Percentiles rank a stretch among this genome's conserved stretches.
Evolutionary conservation across 2,329 filamentous ascomycete species (phyloP).

Genomic region (Microcyclosporella mali): DNA sequence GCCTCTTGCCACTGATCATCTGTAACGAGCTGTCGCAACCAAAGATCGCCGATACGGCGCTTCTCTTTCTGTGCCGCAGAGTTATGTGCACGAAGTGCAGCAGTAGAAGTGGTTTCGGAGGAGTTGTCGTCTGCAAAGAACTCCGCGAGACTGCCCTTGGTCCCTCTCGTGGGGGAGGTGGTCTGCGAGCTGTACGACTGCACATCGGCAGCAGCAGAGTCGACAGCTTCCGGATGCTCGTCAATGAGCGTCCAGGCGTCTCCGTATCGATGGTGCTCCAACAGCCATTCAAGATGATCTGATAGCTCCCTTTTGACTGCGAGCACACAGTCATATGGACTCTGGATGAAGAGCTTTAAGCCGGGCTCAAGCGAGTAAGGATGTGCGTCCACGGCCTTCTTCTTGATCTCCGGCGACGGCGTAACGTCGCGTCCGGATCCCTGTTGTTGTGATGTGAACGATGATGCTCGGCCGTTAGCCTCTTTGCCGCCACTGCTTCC

Average conservation of each 20-base stretch:
- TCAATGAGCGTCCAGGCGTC: constrained; percentile 86
- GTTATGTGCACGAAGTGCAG: constrained; percentile 36
- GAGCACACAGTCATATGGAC: constrained; percentile 92
- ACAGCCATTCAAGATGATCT: constrained; percentile 80
- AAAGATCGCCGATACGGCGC: constrained; percentile 81
- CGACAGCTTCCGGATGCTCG: constrained; percentile 69
- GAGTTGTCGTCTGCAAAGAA: constrained; percentile 56
- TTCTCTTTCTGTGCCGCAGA: constrained; percentile 74
- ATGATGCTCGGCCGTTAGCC: constrained; percentile 31
- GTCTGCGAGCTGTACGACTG: constrained; percentile 32
- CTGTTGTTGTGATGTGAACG: constrained; percentile 28
- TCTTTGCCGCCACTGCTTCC: constrained; percentile 34
- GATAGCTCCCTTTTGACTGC: constrained; percentile 78
- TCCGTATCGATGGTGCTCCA: constrained; percentile 74
- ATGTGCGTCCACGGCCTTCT: constrained; percentile 32
- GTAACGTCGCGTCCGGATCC: constrained; percentile 30
- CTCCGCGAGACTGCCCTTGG: constrained; percentile 26
- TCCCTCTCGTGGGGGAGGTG: constrained; percentile 39
- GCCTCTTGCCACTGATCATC: constrained; percentile 69
- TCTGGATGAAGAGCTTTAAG: constrained; percentile 87
- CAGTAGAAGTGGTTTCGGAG: constrained; percentile 39
- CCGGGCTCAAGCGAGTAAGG: constrained; percentile 50
- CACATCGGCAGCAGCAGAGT: constrained; percentile 34
- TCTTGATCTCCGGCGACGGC: constrained; percentile 21
- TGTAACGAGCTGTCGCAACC: constrained; percentile 79